Percentiles rank a stretch among this genome's conserved stretches.
Evolutionary conservation across 139 green algal genomes (phyloP).

Genomic region (Chlorella sp.): DNA sequence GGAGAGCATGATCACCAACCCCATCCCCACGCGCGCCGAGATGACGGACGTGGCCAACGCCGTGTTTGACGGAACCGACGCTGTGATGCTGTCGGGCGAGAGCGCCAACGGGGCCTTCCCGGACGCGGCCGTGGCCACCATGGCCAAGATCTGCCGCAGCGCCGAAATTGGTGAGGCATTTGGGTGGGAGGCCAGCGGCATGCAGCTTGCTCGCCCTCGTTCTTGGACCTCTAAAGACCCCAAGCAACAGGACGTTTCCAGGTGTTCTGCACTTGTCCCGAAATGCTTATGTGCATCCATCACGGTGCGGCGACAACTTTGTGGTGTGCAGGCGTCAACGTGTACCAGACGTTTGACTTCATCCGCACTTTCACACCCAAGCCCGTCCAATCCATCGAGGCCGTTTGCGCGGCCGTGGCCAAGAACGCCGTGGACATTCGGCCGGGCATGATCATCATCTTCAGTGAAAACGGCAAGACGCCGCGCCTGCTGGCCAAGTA

Average conservation of each 20-base stretch:
- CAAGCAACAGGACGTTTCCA: conserved; percentile 7
- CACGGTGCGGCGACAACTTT: neutral
- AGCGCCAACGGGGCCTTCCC: conserved; percentile 46
- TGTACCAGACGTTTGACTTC: conserved; percentile 53
- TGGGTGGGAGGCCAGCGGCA: neutral
- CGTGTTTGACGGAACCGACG: conserved; percentile 77
- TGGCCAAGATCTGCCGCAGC: conserved; percentile 44
- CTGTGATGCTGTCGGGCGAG: conserved; percentile 55
- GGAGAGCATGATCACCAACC: conserved; percentile 43
- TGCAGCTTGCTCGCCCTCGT: too few relatives aligned
- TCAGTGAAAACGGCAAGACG: conserved; percentile 46
- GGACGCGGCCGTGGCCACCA: conserved; percentile 36
- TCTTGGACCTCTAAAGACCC: too few relatives aligned
- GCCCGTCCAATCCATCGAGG: conserved; percentile 47
- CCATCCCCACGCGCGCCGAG: conserved; percentile 70
- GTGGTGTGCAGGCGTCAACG: conserved; percentile 29
- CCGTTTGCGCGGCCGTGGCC: conserved; percentile 30
- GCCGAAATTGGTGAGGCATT: conserved; percentile 42
- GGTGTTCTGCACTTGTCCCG: neutral
- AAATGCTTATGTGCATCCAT: neutral
- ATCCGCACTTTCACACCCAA: conserved; percentile 58
- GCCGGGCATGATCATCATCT: conserved; percentile 51
- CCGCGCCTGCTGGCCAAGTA: conserved; percentile 61
- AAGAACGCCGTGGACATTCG: conserved; percentile 34
- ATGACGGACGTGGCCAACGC: conserved; percentile 88